Base-by-base conservation (phyloP, 768 basidiomycete species). In the Boletus rex-veris region DNA sequence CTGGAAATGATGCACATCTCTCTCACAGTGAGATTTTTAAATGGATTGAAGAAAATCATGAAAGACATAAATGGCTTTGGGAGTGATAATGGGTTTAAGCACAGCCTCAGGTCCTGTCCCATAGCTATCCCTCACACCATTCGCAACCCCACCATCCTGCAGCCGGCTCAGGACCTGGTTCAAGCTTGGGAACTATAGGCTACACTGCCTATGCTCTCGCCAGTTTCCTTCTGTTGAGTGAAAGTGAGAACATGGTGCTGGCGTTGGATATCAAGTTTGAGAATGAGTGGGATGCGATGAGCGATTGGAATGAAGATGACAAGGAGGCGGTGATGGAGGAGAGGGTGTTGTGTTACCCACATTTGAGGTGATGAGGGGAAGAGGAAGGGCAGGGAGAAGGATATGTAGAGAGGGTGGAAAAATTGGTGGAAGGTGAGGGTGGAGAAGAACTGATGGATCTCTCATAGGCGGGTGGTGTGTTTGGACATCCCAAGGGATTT, bases 41-140 rank as follows among this genome's bases (percentile, higher is more conserved):
- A n/a, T n/a, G n/a, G n/a, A n/a, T n/a, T n/a, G 91, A 96, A 68
- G 92, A 95, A 61, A 93, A 95, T 68, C 78, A 92, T 3, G 93
- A 95, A 63, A 82, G 94, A 57, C 93, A 95, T 64, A 96, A 96
- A 26, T 31, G 45, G n/a, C 45, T 46, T 19, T 21, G 45, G 4
- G 52, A 53, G 19, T 39, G 52, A 26, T 39, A 45, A 6, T 46
- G 52, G 45, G 52, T 53, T 8, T 45, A 53, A 18, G 52, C 45
- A 3, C 52, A 53, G 24, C 39, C 52, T 26, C 52, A 53, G 30
- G 28, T 41, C 16, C 30, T 26, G 10, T 26, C 45, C 3, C 39
- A 41, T 9, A 11, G 14, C 11, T 10, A 21, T 11, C 4, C 38
- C 21, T n/a, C 44, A 10, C 30, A 38, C 0, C 45, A 38, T 7